These are phyloP conservation scores for Chloris gayana DNA, from an alignment of 176 grass and related monocot genomes.

Conservation along the genomic window DNA sequence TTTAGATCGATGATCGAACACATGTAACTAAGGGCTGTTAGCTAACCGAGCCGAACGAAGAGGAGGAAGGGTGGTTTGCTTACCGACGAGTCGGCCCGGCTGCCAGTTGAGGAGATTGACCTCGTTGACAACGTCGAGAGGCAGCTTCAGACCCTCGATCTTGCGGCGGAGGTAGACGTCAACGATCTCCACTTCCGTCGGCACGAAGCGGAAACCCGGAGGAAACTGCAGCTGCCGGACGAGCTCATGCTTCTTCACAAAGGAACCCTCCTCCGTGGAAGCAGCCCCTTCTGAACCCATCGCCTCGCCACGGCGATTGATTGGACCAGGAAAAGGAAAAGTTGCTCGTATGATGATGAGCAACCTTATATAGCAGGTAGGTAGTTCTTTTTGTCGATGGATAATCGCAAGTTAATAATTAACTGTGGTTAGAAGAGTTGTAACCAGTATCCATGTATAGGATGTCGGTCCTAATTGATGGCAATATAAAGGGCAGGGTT, in stretches of 20 bases:
- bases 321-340: neutral
- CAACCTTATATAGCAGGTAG: neutral
- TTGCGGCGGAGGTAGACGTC: constrained; percentile 40
- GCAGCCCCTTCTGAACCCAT: neutral
- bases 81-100: constrained; percentile 30
- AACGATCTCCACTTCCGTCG: constrained; percentile 24
- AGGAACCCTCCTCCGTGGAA: neutral
- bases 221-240: constrained; percentile 26
- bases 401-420: neutral
- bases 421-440: neutral
- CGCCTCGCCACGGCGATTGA: neutral
- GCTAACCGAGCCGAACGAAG: too few relatives aligned
- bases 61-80: neutral
- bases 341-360: neutral
- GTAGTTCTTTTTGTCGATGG: neutral
- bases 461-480: neutral
- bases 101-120: constrained; percentile 12
- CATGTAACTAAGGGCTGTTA: too few relatives aligned
- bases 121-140: constrained; percentile 27
- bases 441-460: neutral
- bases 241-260: neutral
- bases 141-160: constrained; percentile 14
- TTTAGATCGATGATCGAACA: too few relatives aligned
- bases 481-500: neutral
- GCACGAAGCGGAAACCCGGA: constrained; percentile 25